Conservation (phyloP, 441 rosid species). For the Cnidoscolus chayamansa region DNA sequence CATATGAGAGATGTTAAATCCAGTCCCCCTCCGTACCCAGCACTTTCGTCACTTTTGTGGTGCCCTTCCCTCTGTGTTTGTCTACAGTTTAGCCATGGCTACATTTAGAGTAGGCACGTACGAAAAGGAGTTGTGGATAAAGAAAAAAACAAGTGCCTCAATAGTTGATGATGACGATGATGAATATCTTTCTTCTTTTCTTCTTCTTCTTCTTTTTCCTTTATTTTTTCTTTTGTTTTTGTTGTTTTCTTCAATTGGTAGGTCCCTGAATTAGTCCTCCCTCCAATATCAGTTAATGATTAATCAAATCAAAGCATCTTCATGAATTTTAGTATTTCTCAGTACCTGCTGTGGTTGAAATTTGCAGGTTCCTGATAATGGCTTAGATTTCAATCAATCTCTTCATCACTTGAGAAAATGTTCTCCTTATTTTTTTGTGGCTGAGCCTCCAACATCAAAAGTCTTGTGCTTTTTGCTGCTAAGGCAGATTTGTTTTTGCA, state of each 20-base stretch:
- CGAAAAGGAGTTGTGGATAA: constrained; percentile 11
- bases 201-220: too few relatives aligned
- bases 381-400: not conserved
- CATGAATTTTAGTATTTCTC: not conserved
- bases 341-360: not conserved
- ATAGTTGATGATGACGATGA: constrained; percentile 13
- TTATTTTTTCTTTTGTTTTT: constrained; percentile 4
- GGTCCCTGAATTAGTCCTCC: constrained; percentile 26
- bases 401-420: not conserved
- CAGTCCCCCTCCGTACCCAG: constrained; percentile 40
- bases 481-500: too few relatives aligned
- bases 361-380: too few relatives aligned
- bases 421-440: too few relatives aligned
- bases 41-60: constrained; percentile 31
- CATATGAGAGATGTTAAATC: constrained; percentile 33
- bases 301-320: constrained; percentile 28
- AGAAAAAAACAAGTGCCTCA: constrained; percentile 1
- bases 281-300: constrained; percentile 17
- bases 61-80: constrained; percentile 18
- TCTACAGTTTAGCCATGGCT: constrained; percentile 25
- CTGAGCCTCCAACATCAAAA: too few relatives aligned
- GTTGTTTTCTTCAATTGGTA: constrained; percentile 30
- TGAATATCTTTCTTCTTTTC: too few relatives aligned
- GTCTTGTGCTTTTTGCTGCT: too few relatives aligned
- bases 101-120: constrained; percentile 19